Evolutionary conservation across 306 rosid species (phyloP), one percentile per base, ranked within the genome.

Genomic region (Glycine tomentella): DNA sequence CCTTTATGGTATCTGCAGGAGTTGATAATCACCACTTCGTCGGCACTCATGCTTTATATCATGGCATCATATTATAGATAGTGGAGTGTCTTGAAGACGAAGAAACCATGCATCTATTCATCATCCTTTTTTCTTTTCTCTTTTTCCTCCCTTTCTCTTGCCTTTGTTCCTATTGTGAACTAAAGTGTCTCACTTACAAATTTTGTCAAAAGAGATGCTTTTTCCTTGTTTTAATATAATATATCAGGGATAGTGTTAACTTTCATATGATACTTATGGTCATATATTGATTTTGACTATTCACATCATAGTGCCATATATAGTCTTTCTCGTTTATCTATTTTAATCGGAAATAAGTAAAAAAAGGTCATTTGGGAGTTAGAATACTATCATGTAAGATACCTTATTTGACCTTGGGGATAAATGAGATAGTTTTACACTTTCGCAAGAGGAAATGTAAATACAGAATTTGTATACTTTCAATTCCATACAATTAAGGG

Each of bases 21-120:
- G 80, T 80, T 91, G 86, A 44, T 95, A 70, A 86, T 95, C 88
- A 95, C 99, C 10, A 63, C 91, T 55, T 61, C 92, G 51, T 81
- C 98, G 6, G 92, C 97, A 58, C 17, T 86, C 65, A 87, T 91
- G 90, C 94, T 93, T 52, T 86, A 80, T 81, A 68, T 90, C 45
- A 75, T 95, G 93, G 94, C 96, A 49, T 90, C 97, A 5, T 95
- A 72, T 82, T 95, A 93, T 80, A 86, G 99, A 84, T 93, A 89
- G 89, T 78, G 83, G 75, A 76, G 52, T 87, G 36, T 59, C 79
- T 16, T 40, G 78, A 76, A 62, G 67, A 76, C 70, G 3, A 42
- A 55, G 84, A 63, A 55, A 59, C 9, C 84, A 15, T 3, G 80
- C 62, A 65, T 81, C 76, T 57, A 77, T 80, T 82, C 75, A 25